Base-by-base conservation (phyloP, 73 alveolate genomes). In the Paramecium sexaurelia region DNA sequence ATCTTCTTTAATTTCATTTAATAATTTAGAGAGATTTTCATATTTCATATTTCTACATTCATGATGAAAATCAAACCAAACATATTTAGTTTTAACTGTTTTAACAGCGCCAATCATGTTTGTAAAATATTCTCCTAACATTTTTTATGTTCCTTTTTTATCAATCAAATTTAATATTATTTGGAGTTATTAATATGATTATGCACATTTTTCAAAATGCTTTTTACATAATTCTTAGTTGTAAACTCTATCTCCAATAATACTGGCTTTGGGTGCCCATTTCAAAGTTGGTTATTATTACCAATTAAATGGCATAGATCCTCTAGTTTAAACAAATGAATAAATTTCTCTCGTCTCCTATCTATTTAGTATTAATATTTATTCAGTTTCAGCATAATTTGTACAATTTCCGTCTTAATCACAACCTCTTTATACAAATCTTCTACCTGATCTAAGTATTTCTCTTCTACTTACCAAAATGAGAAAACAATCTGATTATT, bases 11-110 rank as follows among this genome's bases (percentile, higher is more conserved):
- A 95, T 87, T 57, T 92, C 91, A 83, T 91, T 93, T 66, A 98
- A 73, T 83, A 98, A 95, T 57, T 92, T 96, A 51, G 93, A 57
- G 20, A 98, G 91, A 91, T 98, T 97, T 85, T 97, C 99, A 85
- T 93, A 98, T 88, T 98, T 97, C 99, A 98, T 97, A 32, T 97
- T 97, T 92, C 97, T 94, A 85, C 99, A 98, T 91, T 97, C 99
- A 26, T 93, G 93, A 92, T 98, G 99, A 91, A 98, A 98, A 92
- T 98, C 99, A 91, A 97, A 98, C 99, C 99, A 98, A 32, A 96
- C 96, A 85, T 96, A 98, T 17, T 94, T 94, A 26, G 97, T 43
- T 39, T 91, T 89, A 19, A 83, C 57, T 22, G 93, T 96, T 22
- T 93, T 87, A 19, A 94, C 91, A 73, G 84, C 92, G 37, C 95